Conservation (phyloP, 306 rosid genomes). For the Begonia peltatifolia region DNA sequence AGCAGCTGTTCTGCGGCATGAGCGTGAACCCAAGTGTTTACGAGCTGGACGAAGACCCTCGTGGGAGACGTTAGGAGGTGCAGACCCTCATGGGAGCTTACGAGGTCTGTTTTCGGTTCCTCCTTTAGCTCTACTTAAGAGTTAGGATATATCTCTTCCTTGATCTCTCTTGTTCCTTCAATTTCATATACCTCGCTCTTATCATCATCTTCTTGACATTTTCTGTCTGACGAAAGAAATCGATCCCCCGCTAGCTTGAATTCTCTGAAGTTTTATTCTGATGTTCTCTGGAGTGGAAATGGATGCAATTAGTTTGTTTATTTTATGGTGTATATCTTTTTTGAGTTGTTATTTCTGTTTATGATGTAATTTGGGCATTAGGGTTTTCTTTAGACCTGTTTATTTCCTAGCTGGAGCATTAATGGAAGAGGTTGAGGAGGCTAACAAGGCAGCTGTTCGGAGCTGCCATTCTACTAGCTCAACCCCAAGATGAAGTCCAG, state of each 20-base stretch:
- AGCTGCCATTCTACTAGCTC: slow-evolving; percentile 28
- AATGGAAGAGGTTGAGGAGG: slow-evolving; percentile 12
- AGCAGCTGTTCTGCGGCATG: slow-evolving; percentile 77
- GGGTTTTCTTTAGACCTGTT: neutral
- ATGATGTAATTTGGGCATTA: neutral
- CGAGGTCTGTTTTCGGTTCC: slow-evolving; percentile 5
- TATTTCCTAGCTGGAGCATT: neutral
- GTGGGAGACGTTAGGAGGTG: slow-evolving; percentile 23
- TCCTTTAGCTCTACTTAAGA: too few species aligned
- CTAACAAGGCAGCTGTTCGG: slow-evolving; percentile 11
- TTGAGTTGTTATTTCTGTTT: neutral
- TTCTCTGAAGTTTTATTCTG: too few species aligned
- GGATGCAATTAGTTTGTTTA: neutral
- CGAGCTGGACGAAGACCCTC: slow-evolving; percentile 58
- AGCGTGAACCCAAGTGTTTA: slow-evolving; percentile 70
- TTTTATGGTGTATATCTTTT: neutral
- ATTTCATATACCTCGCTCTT: neutral
- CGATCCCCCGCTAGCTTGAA: too few species aligned
- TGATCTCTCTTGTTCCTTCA: neutral
- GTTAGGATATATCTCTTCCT: neutral
- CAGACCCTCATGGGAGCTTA: too few species aligned
- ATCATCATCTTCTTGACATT: too few species aligned
- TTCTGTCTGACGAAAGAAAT: too few species aligned
- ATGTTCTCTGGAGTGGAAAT: too few species aligned
- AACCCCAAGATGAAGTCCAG: slow-evolving; percentile 31